Conservation (phyloP, 2,329 filamentous ascomycete genomes). For the Botrytis porri region DNA sequence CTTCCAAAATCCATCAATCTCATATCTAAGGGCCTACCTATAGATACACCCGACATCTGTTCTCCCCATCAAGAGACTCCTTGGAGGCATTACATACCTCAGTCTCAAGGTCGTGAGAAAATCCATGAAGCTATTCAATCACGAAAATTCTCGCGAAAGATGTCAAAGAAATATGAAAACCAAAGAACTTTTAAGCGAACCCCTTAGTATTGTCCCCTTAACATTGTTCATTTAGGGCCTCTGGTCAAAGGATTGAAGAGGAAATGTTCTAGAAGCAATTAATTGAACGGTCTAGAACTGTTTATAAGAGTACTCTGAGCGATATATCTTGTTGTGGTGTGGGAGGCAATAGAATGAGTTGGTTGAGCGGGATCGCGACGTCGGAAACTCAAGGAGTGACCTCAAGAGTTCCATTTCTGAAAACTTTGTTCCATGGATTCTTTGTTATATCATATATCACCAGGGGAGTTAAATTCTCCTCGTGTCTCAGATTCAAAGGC, state of each 20-base stretch:
- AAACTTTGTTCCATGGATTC: background rate
- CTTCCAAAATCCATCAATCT: background rate
- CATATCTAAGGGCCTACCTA: too few relatives aligned
- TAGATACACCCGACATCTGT: too few relatives aligned
- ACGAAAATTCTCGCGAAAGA: background rate
- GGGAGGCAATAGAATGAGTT: background rate
- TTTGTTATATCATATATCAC: background rate
- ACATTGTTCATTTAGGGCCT: background rate
- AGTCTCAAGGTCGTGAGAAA: background rate
- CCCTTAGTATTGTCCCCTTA: slow-evolving; percentile 16
- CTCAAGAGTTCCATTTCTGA: too few relatives aligned
- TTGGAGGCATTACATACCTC: background rate
- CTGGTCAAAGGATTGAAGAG: background rate
- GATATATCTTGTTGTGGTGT: background rate
- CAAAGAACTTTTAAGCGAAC: slow-evolving; percentile 1
- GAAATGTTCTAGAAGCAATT: background rate
- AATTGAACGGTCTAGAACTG: background rate
- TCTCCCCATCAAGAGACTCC: background rate
- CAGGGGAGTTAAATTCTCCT: background rate
- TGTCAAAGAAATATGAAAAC: background rate
- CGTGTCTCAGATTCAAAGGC: background rate
- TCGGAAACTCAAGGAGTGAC: background rate
- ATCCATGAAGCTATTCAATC: background rate
- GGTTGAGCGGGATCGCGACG: too few relatives aligned
- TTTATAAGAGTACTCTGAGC: background rate